Conservation (phyloP, 2,329 filamentous ascomycete genomes). For the Chaetoscypha palmicola region DNA sequence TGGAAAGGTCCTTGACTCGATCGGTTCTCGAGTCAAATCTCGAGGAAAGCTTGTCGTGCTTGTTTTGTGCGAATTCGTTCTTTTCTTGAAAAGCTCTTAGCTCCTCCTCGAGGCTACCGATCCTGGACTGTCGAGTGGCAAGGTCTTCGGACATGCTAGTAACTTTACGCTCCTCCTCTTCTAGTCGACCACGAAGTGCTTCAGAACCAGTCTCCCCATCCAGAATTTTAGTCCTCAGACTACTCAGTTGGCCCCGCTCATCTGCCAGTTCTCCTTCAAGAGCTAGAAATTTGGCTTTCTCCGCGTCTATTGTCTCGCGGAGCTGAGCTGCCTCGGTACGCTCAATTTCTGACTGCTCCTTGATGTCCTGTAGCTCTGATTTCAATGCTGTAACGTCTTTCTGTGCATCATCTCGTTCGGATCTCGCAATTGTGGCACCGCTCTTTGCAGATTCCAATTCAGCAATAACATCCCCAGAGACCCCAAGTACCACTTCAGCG, state of each 20-base stretch:
- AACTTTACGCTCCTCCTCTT: conserved; percentile 68
- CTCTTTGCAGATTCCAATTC: conserved; percentile 54
- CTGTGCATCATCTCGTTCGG: conserved; percentile 56
- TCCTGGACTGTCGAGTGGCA: conserved; percentile 66
- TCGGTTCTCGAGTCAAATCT: conserved; percentile 64
- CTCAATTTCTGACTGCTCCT: conserved; percentile 44
- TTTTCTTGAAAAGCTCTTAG: conserved; percentile 62
- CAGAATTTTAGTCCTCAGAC: conserved; percentile 64
- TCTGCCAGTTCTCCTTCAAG: conserved; percentile 53
- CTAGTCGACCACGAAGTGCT: conserved; percentile 64
- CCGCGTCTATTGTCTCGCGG: conserved; percentile 45
- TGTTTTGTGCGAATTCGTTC: conserved; percentile 46
- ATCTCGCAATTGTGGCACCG: conserved; percentile 50
- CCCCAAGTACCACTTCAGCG: conserved; percentile 51
- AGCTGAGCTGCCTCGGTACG: conserved; percentile 46
- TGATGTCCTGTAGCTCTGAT: conserved; percentile 47
- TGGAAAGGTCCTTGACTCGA: conserved; percentile 76
- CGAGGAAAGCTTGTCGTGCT: conserved; percentile 43
- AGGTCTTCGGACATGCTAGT: conserved; percentile 62
- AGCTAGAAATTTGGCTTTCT: conserved; percentile 46
- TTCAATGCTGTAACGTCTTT: conserved; percentile 49
- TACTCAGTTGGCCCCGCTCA: conserved; percentile 61
- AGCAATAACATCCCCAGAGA: conserved; percentile 51
- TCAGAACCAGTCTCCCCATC: conserved; percentile 82
- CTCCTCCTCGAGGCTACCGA: conserved; percentile 70